Evolutionary conservation across 768 basidiomycete genomes (phyloP), one percentile per base, ranked within the genome.

Genomic region (Boletus pseudopeckii): DNA sequence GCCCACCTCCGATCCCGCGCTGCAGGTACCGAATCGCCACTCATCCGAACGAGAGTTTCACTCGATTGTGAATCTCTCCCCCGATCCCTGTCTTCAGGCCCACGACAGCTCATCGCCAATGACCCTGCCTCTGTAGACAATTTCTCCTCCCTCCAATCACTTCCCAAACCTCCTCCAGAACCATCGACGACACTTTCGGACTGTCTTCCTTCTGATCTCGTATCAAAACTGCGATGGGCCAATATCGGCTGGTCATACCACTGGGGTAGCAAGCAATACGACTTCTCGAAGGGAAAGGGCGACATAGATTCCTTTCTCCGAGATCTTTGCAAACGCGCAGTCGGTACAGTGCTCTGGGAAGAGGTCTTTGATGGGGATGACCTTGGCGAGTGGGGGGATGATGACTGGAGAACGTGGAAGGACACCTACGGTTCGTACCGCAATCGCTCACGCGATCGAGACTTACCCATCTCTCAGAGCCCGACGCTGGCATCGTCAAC

Each of bases 241-340:
- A 98, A 96, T 63, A 88, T 99, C 45, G 96, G 96, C 10, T 90
- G 90, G 84, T 90, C 82, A 48, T 99, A 99, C 70, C 92, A 98
- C 74, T 98, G 96, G 96, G 90, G 91, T 3, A 90, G 84, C 28
- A 99, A 98, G 64, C 86, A 90, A 54, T 99, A 99, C 65, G 92
- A 97, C 64, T 94, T 97, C 60, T 79, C 82, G 1, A 83, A 79
- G 48, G 82, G 82, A 3, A 83, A 80, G 52, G 85, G 82, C 0
- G 74, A 75, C 0, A 83, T 98, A 42, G 81, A 86, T 44, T 59
- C 71, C 2, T 72, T 75, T 7, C 66, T 96, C 33, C 72, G 77
- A 11, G 62, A 74, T 8, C 64, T 90, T 2, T 96, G 93, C 64
- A 78, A 74, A 45, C 65, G 72, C 4, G 83, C 85, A 6, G 89